Conservation (phyloP, 768 basidiomycete species). For the Mycena vitilis region DNA sequence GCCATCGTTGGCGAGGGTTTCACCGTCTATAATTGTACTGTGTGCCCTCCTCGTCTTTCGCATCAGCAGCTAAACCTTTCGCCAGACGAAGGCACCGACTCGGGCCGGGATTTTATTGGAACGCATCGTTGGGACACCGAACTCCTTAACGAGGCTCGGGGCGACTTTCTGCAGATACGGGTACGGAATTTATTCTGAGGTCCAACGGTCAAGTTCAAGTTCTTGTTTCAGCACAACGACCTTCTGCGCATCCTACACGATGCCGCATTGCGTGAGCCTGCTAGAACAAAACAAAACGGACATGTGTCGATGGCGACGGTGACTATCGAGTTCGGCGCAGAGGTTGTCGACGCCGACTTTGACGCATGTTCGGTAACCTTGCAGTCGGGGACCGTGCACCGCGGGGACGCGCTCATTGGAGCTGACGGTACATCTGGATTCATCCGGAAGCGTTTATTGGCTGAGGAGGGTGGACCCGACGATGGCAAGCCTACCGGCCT, state of each 20-base stretch:
- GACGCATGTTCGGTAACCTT: slow-evolving; percentile 8
- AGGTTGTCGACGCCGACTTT: slow-evolving; percentile 4
- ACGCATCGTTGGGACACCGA: slow-evolving; percentile 21
- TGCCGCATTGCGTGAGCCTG: not conserved
- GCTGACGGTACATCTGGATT: slow-evolving; percentile 23
- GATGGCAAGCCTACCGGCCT: slow-evolving; percentile 10
- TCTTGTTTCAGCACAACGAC: slow-evolving; percentile 15
- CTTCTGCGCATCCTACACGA: slow-evolving; percentile 22
- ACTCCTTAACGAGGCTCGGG: slow-evolving; percentile 23
- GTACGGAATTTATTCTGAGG: not conserved
- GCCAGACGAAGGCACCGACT: not conserved
- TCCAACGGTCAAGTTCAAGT: not conserved
- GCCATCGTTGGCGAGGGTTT: slow-evolving; percentile 4
- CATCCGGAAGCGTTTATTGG: slow-evolving; percentile 9
- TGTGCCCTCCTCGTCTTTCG: not conserved
- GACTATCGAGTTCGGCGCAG: slow-evolving; percentile 13
- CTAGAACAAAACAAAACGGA: too few relatives aligned
- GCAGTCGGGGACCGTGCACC: slow-evolving; percentile 8
- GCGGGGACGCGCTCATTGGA: slow-evolving; percentile 21
- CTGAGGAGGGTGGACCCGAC: slow-evolving; percentile 2
- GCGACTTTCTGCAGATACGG: slow-evolving; percentile 15
- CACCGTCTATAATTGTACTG: slow-evolving; percentile 21
- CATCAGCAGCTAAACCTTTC: not conserved
- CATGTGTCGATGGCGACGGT: not conserved
- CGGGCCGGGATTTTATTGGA: slow-evolving; percentile 3